These are phyloP conservation scores for Croton laevigatus DNA, from an alignment of 441 rosid species.

Conservation along the genomic window DNA sequence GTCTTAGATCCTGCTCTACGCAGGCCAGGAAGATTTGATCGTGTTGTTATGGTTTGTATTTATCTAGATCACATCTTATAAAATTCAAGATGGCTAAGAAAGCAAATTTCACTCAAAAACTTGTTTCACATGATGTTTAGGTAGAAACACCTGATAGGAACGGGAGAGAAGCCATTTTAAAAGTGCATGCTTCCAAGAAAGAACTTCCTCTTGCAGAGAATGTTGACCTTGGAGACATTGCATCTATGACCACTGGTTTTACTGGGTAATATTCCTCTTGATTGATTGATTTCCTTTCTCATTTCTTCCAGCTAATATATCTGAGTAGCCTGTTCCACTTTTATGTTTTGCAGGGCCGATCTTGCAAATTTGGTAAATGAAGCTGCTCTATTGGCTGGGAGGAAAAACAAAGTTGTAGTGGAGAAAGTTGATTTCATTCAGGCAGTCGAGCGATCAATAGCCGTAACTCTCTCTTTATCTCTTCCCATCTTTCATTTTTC, in stretches of 20 bases:
- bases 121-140: conserved; percentile 35
- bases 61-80: conserved; percentile 17
- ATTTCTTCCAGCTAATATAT: not conserved
- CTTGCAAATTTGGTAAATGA: conserved; percentile 98
- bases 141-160: conserved; percentile 91
- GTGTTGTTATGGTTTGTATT: conserved; percentile 79
- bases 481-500: conserved; percentile 23
- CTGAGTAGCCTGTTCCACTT: conserved; percentile 21
- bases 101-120: conserved; percentile 13
- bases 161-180: conserved; percentile 91
- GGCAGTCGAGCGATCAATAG: conserved; percentile 92
- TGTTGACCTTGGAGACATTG: conserved; percentile 72
- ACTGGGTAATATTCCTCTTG: conserved; percentile 59
- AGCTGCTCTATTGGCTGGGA: conserved; percentile 97
- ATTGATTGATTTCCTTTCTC: not conserved
- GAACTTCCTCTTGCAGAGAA: conserved; percentile 81
- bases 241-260: conserved; percentile 96
- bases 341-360: conserved; percentile 69
- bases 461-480: conserved; percentile 49
- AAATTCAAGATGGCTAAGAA: conserved; percentile 6
- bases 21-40: conserved; percentile 99
- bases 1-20: conserved; percentile 95
- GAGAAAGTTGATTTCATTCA: conserved; percentile 87
- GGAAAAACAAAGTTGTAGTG: conserved; percentile 69
- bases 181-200: conserved; percentile 75